A percentile compares a stretch with the other conserved stretches of the same genome.
phyloP scores from a whole-genome alignment of 768 basidiomycete species.

The Xerocomellus amylosporus region DNA sequence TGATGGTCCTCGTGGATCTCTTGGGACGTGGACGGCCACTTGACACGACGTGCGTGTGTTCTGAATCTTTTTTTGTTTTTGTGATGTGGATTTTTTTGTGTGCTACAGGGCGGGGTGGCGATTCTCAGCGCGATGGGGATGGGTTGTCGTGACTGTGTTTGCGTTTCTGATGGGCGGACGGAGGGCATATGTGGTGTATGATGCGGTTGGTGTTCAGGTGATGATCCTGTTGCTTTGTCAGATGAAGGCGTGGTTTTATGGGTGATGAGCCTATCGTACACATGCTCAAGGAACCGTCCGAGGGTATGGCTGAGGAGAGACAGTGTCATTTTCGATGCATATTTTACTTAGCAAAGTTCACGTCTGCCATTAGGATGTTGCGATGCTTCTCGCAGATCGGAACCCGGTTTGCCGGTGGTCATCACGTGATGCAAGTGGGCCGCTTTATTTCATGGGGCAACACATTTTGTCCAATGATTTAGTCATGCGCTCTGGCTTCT shows the following conservation, averaged over 20 bases:
- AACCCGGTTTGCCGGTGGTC: background rate
- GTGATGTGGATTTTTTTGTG: background rate
- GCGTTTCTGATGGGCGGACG: slow-evolving; percentile 71
- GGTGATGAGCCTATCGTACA: background rate
- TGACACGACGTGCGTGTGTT: slow-evolving; percentile 36
- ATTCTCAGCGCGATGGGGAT: slow-evolving; percentile 48
- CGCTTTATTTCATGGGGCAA: background rate
- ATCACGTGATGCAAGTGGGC: slow-evolving; percentile 9
- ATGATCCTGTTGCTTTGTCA: slow-evolving; percentile 11
- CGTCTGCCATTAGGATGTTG: too few relatives aligned
- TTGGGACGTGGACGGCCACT: slow-evolving; percentile 52
- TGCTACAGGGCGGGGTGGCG: slow-evolving; percentile 9
- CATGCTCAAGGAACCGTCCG: background rate
- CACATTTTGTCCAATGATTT: background rate
- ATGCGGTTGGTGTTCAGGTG: slow-evolving; percentile 46
- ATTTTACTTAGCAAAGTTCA: too few relatives aligned
- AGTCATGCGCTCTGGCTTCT: background rate
- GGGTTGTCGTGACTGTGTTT: slow-evolving; percentile 45
- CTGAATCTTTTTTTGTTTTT: background rate
- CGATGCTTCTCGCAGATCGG: background rate
- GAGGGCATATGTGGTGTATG: slow-evolving; percentile 63
- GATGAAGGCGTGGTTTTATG: slow-evolving; percentile 1
- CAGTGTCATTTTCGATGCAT: too few relatives aligned
- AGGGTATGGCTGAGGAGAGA: too few relatives aligned
- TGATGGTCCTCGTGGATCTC: slow-evolving; percentile 61